Base-by-base conservation (phyloP, 371 early-diverging fungal species). In the Dentiscutata heterogama region DNA sequence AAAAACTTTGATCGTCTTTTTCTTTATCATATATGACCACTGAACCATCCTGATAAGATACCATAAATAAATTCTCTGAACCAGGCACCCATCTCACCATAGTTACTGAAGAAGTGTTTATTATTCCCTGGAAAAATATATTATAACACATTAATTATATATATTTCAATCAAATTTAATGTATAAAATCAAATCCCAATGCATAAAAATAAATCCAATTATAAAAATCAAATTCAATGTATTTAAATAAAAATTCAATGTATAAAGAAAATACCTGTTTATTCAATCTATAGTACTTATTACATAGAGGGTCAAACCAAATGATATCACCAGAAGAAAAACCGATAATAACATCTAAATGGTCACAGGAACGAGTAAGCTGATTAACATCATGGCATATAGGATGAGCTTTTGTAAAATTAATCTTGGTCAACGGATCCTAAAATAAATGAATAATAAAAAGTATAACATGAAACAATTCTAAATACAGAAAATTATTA, bases 61-160 rank as follows among this genome's bases (percentile, higher is more conserved):
- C 97, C 85, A 97, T 89, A 84, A 98, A 97, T 83, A 92, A 85
- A 16, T 88, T 92, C 71, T 96, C 96, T 0, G 96, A 95, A 1
- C 94, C 95, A 1, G 98, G 98, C 73, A 98, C 86, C 99, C 99
- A 98, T 86, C 92, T 92, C 18, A 97, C 90, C 87, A 90, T 91
- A 0, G 93, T 93, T 13, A 95, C 97, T 13, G 90, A 87, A 3
- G 89, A 85, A 63, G 87, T 86, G 74, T 94, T 92, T 83, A 95
- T 90, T 58, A 89, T 84, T 3, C 94, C 94, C 91, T 95, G 83
- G 22, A 20, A 74, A 16, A 54, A 56, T 76, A 76, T 61, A 5
- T 56, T 3, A 20, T 20, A 4, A 56, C n/a, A 0, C n/a, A 56
- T 56, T 13, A 20, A 56, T 1, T 60, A n/a, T n/a, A n/a, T n/a